phyloP scores from a whole-genome alignment of 202 grass and related monocot genomes.

The Bolboschoenoplectus hybrid region DNA sequence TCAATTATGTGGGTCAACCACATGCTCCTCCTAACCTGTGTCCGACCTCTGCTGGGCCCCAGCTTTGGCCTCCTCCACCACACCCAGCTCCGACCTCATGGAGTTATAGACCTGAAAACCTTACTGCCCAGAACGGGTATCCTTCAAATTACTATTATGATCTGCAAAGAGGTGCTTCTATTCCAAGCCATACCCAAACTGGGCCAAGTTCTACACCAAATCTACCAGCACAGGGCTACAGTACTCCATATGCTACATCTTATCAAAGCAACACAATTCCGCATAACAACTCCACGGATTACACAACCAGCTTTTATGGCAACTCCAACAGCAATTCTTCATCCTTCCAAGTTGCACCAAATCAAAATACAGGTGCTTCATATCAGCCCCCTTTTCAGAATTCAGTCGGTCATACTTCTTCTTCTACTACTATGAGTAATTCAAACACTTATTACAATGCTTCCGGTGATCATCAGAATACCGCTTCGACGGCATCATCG shows the following conservation, averaged over 20 bases:
- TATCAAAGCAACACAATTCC: slow-evolving; percentile 56
- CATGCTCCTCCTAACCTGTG: slow-evolving; percentile 61
- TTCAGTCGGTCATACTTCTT: slow-evolving; percentile 88
- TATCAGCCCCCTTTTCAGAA: slow-evolving; percentile 99
- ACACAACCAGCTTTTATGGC: slow-evolving; percentile 65
- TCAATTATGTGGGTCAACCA: slow-evolving; percentile 48
- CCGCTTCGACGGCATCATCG: slow-evolving; percentile 50
- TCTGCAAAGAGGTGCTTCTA: slow-evolving; percentile 61
- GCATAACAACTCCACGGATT: slow-evolving; percentile 57
- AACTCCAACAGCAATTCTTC: slow-evolving; percentile 63
- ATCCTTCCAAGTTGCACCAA: slow-evolving; percentile 69
- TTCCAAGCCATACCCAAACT: slow-evolving; percentile 60
- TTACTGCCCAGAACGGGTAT: slow-evolving; percentile 46
- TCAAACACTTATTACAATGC: slow-evolving; percentile 98
- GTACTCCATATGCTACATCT: slow-evolving; percentile 52
- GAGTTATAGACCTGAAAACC: slow-evolving; percentile 54
- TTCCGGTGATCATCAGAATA: slow-evolving; percentile 79
- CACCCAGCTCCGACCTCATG: slow-evolving; percentile 48
- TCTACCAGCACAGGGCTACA: slow-evolving; percentile 34
- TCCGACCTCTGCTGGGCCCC: slow-evolving; percentile 51
- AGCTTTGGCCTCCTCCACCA: slow-evolving; percentile 60
- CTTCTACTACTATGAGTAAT: slow-evolving; percentile 62
- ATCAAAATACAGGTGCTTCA: slow-evolving; percentile 98
- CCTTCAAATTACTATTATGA: slow-evolving; percentile 66
- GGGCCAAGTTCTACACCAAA: slow-evolving; percentile 49